Base-by-base conservation (phyloP, 139 green algal species). In the Closterium sp. region DNA sequence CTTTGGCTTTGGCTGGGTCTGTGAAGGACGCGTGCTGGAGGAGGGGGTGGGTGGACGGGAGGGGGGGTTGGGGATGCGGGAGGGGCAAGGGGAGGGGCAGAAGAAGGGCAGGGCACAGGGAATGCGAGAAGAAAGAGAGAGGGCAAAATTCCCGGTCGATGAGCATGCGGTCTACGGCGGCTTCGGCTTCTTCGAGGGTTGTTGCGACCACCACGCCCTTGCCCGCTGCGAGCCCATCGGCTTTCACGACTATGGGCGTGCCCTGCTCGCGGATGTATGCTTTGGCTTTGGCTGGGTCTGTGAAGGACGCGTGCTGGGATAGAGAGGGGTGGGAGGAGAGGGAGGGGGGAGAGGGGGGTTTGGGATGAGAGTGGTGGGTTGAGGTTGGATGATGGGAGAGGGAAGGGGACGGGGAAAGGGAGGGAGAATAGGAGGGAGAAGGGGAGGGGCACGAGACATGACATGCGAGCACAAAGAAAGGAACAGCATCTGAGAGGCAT, bases 231-330 rank as follows among this genome's bases (percentile, higher is more conserved):
- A 99, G 95, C 1, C 98, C 98, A 92, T 97, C 97, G 73, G 97
- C 97, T 95, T 99, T 99, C 28, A 99, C 97, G 45, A 99, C 98
- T 42, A 99, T 98, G 11, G 98, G 98, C 7, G 96, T 96, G 38
- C 96, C 97, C 89, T 90, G 19, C 85, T 90, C 19, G 24, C 87
- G 89, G 89, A 99, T 97, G 96, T 97, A 98, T 1, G 90, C 93
- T 95, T 98, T 97, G 21, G 97, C 97, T 1, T 85, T 84, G 0
- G 90, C 95, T 0, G 97, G 89, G 89, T 97, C 94, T 6, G 92
- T 97, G 95, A 99, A 99, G 4, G 90, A 93, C 24, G 97, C 96
- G 88, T 99, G 98, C 5, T 90, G 84, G 89, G 89, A 88, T 38
- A 2, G n/a, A 24, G 28, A 24, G 28, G 85, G 84, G 22, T 4